A percentile compares a stretch with the other conserved stretches of the same genome.
phyloP scores from a whole-genome alignment of 2,329 filamentous ascomycete genomes.

The Samsoniella hepiali region DNA sequence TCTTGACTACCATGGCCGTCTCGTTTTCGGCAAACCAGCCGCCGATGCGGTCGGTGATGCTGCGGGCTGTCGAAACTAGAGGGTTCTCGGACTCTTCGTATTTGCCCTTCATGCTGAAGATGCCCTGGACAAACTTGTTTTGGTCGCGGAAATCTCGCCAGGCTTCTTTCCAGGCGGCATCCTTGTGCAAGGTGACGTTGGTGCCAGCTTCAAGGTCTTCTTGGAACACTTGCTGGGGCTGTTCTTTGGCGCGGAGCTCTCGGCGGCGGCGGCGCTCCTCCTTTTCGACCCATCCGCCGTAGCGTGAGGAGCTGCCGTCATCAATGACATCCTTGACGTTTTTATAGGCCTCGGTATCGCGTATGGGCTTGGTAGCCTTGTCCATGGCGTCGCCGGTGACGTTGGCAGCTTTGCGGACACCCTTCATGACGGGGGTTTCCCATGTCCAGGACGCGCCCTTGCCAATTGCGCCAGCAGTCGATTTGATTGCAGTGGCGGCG shows the following conservation, averaged over 20 bases:
- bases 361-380: slow-evolving; percentile 89
- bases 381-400: slow-evolving; percentile 84
- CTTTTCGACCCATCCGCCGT: slow-evolving; percentile 95
- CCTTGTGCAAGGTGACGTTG: slow-evolving; percentile 93
- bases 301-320: slow-evolving; percentile 91
- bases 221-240: slow-evolving; percentile 58
- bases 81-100: slow-evolving; percentile 99
- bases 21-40: slow-evolving; percentile 99
- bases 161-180: slow-evolving; percentile 96
- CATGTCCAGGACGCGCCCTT: slow-evolving; percentile 95
- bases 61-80: slow-evolving; percentile 84
- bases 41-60: slow-evolving; percentile 87
- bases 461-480: slow-evolving; percentile 80
- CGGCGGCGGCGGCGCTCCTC: slow-evolving; percentile 83
- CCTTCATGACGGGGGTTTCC: slow-evolving; percentile 92
- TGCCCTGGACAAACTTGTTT: slow-evolving; percentile 80
- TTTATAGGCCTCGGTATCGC: slow-evolving; percentile 93
- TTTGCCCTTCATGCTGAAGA: slow-evolving; percentile 80
- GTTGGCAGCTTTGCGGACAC: slow-evolving; percentile 79
- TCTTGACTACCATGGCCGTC: slow-evolving; percentile 95
- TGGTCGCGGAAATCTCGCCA: slow-evolving; percentile 94
- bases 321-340: slow-evolving; percentile 94
- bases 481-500: slow-evolving; percentile 76
- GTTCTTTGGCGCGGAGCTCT: slow-evolving; percentile 67
- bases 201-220: slow-evolving; percentile 95